Conservation (phyloP, 345 rosid genomes). For the Barbarea vulgaris region DNA sequence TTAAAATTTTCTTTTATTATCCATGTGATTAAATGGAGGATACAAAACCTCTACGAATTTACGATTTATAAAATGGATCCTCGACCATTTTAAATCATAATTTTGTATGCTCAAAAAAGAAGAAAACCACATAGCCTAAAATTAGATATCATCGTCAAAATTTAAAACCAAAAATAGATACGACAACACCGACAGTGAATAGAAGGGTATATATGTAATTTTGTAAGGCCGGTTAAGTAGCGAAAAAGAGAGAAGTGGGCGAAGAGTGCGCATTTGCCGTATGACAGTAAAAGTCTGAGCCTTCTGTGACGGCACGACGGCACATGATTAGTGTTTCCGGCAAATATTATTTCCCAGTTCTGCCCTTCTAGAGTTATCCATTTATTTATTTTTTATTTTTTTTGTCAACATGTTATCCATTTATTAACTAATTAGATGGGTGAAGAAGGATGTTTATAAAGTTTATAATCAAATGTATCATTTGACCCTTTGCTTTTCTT, state of each 20-base stretch:
- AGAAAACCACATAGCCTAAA: neutral
- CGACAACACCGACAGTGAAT: neutral
- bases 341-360: neutral
- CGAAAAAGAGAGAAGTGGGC: conserved; percentile 27
- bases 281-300: conserved; percentile 28
- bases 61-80: neutral
- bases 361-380: neutral
- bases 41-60: neutral
- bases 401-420: too few relatives aligned
- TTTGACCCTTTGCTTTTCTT: conserved; percentile 7
- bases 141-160: neutral
- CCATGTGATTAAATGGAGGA: neutral
- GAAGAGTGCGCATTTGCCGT: conserved; percentile 34
- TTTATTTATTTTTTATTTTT: too few relatives aligned
- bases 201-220: conserved; percentile 8
- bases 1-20: neutral
- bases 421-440: too few relatives aligned
- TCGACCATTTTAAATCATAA: neutral
- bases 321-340: conserved; percentile 25
- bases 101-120: neutral
- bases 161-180: neutral
- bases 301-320: conserved; percentile 26
- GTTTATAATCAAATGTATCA: neutral
- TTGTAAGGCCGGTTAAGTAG: neutral
- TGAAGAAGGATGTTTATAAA: neutral